These are phyloP conservation scores for Ophiostoma piceae DNA, from an alignment of 2,329 filamentous ascomycete genomes.

Conservation along the genomic window DNA sequence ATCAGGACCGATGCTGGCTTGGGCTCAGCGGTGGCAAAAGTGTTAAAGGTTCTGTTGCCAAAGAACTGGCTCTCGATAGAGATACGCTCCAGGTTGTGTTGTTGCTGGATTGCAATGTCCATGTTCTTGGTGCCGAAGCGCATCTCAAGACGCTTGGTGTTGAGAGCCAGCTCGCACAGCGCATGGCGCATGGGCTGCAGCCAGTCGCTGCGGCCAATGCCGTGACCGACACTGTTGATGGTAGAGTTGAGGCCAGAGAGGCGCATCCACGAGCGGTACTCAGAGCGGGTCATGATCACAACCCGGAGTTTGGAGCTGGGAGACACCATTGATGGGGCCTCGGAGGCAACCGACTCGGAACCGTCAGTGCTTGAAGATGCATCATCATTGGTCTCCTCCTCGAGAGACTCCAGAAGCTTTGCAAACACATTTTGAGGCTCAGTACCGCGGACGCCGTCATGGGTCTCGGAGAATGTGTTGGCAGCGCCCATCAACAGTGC, in stretches of 20 bases:
- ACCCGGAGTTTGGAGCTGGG: background rate
- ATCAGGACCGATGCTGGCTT: background rate
- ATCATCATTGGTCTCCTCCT: background rate
- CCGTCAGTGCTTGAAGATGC: background rate
- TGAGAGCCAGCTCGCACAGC: background rate
- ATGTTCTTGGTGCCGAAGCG: slow-evolving; percentile 16
- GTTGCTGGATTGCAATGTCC: slow-evolving; percentile 14
- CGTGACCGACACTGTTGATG: background rate
- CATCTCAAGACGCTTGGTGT: slow-evolving; percentile 16
- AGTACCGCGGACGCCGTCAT: background rate
- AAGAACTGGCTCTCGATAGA: slow-evolving; percentile 13
- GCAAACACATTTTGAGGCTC: background rate
- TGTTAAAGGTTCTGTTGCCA: background rate
- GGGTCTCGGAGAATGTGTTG: background rate
- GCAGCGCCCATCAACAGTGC: background rate
- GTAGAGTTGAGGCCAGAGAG: background rate
- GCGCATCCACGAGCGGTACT: slow-evolving; percentile 8
- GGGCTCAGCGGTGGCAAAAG: background rate
- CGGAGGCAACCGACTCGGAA: background rate
- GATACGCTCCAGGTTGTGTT: slow-evolving; percentile 12
- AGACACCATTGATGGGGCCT: background rate
- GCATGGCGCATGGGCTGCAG: slow-evolving; percentile 8
- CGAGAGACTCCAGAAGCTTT: background rate
- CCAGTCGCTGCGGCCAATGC: slow-evolving; percentile 16
- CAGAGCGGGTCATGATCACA: slow-evolving; percentile 16